Percentiles rank a stretch among this genome's conserved stretches.
phyloP scores from a whole-genome alignment of 2,329 filamentous ascomycete genomes.

The Colletotrichum magnum region DNA sequence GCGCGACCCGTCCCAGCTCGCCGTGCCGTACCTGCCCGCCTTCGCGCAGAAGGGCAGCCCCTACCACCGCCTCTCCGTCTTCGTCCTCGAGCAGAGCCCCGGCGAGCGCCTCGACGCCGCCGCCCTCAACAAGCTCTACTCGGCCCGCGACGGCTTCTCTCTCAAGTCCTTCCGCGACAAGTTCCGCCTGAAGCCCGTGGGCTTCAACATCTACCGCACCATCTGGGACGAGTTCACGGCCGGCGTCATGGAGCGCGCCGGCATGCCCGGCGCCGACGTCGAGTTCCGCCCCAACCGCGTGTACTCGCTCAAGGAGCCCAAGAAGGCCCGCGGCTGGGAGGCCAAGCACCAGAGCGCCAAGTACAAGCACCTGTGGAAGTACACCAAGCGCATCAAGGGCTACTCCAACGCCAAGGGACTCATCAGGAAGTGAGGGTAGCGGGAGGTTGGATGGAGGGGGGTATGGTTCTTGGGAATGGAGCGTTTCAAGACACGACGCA shows the following conservation, averaged over 20 bases:
- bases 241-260: conserved; percentile 87
- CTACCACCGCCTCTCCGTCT: conserved; percentile 90
- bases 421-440: conserved; percentile 51
- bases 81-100: conserved; percentile 84
- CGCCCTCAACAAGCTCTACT: conserved; percentile 67
- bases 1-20: conserved; percentile 73
- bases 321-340: conserved; percentile 76
- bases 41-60: conserved; percentile 90
- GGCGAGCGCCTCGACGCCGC: conserved; percentile 71
- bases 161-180: conserved; percentile 82
- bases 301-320: conserved; percentile 74
- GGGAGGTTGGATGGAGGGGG: neutral
- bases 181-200: conserved; percentile 79
- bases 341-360: conserved; percentile 75
- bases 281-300: conserved; percentile 88
- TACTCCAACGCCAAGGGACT: conserved; percentile 59
- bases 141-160: conserved; percentile 68
- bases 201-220: conserved; percentile 89
- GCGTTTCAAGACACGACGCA: conserved; percentile 11
- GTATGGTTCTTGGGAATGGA: conserved; percentile 4
- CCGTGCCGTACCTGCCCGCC: conserved; percentile 86
- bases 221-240: conserved; percentile 91
- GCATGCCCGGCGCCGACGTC: conserved; percentile 81
- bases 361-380: conserved; percentile 76
- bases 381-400: conserved; percentile 70